Evolutionary conservation across 164 flowering plant species (phyloP).

Genomic region (Annona cherimola): DNA sequence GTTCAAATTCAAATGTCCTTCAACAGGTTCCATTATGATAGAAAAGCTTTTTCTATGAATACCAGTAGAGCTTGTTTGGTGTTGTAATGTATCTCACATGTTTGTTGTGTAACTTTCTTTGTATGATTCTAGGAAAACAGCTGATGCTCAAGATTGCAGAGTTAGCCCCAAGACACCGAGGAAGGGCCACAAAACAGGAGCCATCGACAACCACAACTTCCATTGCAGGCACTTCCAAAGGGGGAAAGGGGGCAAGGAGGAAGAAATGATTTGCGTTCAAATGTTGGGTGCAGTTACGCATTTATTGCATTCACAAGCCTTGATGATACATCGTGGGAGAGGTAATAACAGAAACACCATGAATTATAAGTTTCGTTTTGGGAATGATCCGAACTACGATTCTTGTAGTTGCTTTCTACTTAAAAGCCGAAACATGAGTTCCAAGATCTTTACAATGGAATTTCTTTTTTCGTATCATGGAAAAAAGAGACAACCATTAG

Average conservation of each 20-base stretch:
- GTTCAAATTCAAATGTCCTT: not conserved
- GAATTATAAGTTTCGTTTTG: too few species aligned
- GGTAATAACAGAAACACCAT: too few species aligned
- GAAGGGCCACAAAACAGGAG: constrained; percentile 76
- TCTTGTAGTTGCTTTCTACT: too few species aligned
- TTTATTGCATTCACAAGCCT: too few species aligned
- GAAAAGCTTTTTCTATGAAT: not conserved
- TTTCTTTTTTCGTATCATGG: too few species aligned
- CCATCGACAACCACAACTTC: constrained; percentile 8
- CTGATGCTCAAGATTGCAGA: constrained; percentile 78
- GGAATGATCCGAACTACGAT: too few species aligned
- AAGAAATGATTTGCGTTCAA: constrained; percentile 34
- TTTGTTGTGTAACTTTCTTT: not conserved
- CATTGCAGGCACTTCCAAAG: constrained; percentile 47
- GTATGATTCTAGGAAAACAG: constrained; percentile 60
- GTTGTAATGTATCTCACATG: not conserved
- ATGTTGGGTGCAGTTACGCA: too few species aligned
- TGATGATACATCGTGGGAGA: too few species aligned
- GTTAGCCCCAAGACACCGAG: constrained; percentile 78
- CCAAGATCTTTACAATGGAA: too few species aligned
- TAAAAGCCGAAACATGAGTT: too few species aligned
- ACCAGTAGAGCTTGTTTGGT: not conserved
- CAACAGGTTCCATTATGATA: not conserved
- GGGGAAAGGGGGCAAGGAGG: constrained; percentile 66
- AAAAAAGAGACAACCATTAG: too few species aligned